Evolutionary conservation across 192 early-diverging fungal species (phyloP).

Genomic region (Pecoramyces ruminantium): DNA sequence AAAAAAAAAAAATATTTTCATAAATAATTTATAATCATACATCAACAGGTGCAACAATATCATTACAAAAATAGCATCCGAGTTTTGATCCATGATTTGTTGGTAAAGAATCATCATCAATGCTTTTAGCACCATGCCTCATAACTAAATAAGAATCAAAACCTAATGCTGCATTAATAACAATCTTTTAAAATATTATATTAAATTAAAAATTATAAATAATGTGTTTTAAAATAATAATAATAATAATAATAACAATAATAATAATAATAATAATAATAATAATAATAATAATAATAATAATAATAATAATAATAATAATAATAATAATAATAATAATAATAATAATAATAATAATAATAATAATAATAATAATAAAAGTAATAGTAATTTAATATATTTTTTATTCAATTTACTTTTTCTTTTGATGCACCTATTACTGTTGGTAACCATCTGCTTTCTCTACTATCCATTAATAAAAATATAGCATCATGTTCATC

Average conservation of each 20-base stretch:
- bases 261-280: too few species aligned
- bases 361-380: not conserved
- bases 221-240: not conserved
- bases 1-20: not conserved
- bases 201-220: too few species aligned
- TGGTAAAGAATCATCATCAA: not conserved
- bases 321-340: too few species aligned
- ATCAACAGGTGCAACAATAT: conserved; percentile 90
- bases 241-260: not conserved
- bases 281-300: too few species aligned
- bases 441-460: conserved; percentile 91
- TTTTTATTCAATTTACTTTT: conserved; percentile 17
- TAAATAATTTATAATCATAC: conserved; percentile 29
- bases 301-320: too few species aligned
- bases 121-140: conserved; percentile 62
- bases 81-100: conserved; percentile 15
- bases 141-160: conserved; percentile 94
- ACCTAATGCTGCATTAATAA: conserved; percentile 85
- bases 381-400: too few species aligned
- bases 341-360: not conserved
- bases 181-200: too few species aligned
- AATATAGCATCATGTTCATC: conserved; percentile 69
- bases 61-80: conserved; percentile 97
- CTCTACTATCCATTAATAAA: conserved; percentile 84
- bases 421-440: conserved; percentile 49